Conservation (phyloP, 75 land plant genomes). For the Gnetum montanum region DNA sequence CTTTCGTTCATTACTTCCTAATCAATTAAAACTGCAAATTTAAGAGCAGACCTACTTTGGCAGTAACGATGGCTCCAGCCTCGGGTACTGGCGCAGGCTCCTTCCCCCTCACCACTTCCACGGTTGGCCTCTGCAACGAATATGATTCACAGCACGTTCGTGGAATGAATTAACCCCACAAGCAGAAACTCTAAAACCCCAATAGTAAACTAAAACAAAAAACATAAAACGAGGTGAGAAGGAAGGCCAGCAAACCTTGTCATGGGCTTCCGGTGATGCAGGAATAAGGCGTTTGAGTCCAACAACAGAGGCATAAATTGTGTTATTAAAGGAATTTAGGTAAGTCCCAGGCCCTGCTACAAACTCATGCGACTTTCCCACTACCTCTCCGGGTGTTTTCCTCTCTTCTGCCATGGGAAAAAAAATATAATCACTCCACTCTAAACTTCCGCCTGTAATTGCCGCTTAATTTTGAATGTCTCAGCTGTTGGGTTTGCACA, state of each 20-base stretch:
- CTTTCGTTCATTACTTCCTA: too few relatives aligned
- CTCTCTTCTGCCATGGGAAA: conserved; percentile 11
- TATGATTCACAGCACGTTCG: not conserved
- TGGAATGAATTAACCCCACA: not conserved
- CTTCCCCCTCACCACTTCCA: conserved; percentile 77
- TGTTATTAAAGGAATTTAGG: conserved; percentile 24
- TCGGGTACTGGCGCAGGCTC: conserved; percentile 85
- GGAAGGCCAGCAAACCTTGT: conserved; percentile 31
- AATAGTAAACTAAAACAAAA: not conserved
- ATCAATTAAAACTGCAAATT: too few relatives aligned
- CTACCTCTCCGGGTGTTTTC: conserved; percentile 81
- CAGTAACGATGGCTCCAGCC: conserved; percentile 74
- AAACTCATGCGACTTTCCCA: conserved; percentile 48
- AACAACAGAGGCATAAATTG: conserved; percentile 72
- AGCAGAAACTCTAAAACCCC: conserved; percentile 1
- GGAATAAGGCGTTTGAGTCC: conserved; percentile 38
- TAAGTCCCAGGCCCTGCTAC: conserved; percentile 82
- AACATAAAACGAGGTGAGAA: not conserved
- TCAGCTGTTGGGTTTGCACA: too few relatives aligned
- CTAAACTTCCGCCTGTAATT: not conserved
- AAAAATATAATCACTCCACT: not conserved
- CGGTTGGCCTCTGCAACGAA: conserved; percentile 55
- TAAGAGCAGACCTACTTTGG: too few relatives aligned
- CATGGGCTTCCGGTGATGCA: conserved; percentile 34
- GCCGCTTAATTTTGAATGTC: not conserved